These are phyloP conservation scores for Lentinus tigrinus DNA, from an alignment of 768 basidiomycete genomes.

Conservation along the genomic window DNA sequence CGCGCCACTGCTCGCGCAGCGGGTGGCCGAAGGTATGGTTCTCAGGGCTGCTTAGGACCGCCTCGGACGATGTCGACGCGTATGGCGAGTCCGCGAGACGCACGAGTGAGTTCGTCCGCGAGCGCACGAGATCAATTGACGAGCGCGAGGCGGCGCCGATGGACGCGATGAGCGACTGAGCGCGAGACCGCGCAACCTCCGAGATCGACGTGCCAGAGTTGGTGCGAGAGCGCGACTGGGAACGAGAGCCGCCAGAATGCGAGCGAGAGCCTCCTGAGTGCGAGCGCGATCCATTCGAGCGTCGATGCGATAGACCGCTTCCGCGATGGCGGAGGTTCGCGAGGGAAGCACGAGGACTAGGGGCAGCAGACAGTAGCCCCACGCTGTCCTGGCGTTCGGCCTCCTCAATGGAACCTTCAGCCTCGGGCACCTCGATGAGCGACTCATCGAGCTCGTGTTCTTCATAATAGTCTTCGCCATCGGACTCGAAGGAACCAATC, in stretches of 20 bases:
- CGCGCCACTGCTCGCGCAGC: constrained; percentile 41
- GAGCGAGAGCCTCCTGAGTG: constrained; percentile 38
- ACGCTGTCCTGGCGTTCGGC: constrained; percentile 64
- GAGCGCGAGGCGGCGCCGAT: constrained; percentile 60
- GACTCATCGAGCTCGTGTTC: constrained; percentile 31
- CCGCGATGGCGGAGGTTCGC: constrained; percentile 40
- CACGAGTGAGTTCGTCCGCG: constrained; percentile 65
- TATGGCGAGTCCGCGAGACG: constrained; percentile 42
- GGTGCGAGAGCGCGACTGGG: constrained; percentile 33
- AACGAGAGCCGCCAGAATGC: constrained; percentile 56
- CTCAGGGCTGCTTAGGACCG: constrained; percentile 50
- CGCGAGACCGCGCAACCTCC: constrained; percentile 52
- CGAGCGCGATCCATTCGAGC: constrained; percentile 39
- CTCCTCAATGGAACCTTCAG: constrained; percentile 55
- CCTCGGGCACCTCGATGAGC: constrained; percentile 40
- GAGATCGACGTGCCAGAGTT: constrained; percentile 28
- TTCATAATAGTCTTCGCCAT: constrained; percentile 21
- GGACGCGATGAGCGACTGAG: constrained; percentile 67
- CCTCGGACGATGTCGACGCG: constrained; percentile 39
- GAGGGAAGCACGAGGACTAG: constrained; percentile 52
- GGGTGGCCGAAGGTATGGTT: constrained; percentile 76
- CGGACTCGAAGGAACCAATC: constrained; percentile 22
- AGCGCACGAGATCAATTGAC: constrained; percentile 57
- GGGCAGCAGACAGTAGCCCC: constrained; percentile 48
- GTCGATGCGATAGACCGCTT: constrained; percentile 35